Conservation (phyloP, 2,329 filamentous ascomycete genomes). For the Incumbomyces lentus region DNA sequence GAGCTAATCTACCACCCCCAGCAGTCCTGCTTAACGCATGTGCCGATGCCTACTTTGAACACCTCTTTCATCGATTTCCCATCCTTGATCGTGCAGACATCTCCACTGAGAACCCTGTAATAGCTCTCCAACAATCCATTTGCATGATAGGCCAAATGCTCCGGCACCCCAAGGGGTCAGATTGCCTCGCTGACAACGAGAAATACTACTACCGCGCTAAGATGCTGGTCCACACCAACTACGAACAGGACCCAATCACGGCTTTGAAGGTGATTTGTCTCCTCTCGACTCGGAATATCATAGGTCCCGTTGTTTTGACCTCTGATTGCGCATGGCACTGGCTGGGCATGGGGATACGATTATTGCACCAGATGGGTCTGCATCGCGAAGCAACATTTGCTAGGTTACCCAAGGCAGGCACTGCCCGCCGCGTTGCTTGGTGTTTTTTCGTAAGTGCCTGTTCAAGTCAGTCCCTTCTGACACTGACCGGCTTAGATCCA, state of each 20-base stretch:
- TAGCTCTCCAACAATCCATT: not conserved
- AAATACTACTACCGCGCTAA: slow-evolving; percentile 2
- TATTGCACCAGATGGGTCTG: slow-evolving; percentile 1
- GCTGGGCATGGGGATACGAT: slow-evolving; percentile 1
- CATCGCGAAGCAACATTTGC: slow-evolving; percentile 1
- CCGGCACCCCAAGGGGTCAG: not conserved
- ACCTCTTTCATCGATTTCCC: too few species aligned
- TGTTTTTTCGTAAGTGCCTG: too few species aligned
- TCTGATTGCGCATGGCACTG: slow-evolving; percentile 4
- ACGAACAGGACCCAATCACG: not conserved
- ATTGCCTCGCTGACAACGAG: not conserved
- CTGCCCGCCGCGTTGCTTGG: not conserved
- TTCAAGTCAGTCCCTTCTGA: not conserved
- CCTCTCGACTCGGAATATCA: slow-evolving; percentile 1
- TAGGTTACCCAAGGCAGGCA: not conserved
- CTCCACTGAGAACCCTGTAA: too few species aligned
- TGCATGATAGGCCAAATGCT: slow-evolving; percentile 4
- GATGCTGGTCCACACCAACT: not conserved
- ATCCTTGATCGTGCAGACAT: too few species aligned
- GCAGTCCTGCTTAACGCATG: too few species aligned
- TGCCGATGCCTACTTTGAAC: too few species aligned
- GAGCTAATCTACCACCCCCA: too few species aligned
- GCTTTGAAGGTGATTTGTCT: slow-evolving; percentile 3
- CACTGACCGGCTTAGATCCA: not conserved
- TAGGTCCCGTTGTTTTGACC: not conserved